Conservation (phyloP, 768 basidiomycete genomes). For the Tulasnella sp. region DNA sequence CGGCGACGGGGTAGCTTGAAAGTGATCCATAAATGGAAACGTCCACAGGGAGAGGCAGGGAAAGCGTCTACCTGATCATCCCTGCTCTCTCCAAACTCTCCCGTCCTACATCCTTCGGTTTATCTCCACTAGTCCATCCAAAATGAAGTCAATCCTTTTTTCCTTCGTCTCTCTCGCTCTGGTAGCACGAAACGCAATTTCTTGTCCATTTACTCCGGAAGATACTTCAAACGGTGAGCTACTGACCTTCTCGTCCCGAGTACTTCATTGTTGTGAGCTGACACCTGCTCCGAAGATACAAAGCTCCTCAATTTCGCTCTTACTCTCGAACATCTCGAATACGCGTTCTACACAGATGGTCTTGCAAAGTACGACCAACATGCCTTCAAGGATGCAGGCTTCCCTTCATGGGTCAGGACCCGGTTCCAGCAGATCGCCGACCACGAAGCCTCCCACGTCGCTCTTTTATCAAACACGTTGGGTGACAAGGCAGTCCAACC, state of each 20-base stretch:
- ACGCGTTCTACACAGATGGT: conserved; percentile 24
- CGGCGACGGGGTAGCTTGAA: background rate
- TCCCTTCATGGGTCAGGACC: conserved; percentile 40
- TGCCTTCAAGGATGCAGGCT: conserved; percentile 38
- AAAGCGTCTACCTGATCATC: background rate
- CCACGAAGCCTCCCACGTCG: conserved; percentile 52
- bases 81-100: background rate
- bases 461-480: conserved; percentile 42
- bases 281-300: background rate
- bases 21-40: background rate
- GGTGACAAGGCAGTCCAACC: conserved; percentile 41
- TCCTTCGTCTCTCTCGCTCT: background rate
- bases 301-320: conserved; percentile 18
- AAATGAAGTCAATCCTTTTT: background rate
- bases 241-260: background rate
- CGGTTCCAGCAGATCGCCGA: conserved; percentile 45
- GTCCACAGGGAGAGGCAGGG: background rate
- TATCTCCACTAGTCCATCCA: background rate
- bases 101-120: background rate
- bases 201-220: background rate
- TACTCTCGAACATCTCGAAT: conserved; percentile 21
- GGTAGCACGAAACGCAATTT: background rate
- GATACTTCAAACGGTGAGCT: background rate
- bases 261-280: background rate
- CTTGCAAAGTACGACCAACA: conserved; percentile 38